Evolutionary conservation across 2,329 filamentous ascomycete genomes (phyloP).

Genomic region (Monilinia polystroma): DNA sequence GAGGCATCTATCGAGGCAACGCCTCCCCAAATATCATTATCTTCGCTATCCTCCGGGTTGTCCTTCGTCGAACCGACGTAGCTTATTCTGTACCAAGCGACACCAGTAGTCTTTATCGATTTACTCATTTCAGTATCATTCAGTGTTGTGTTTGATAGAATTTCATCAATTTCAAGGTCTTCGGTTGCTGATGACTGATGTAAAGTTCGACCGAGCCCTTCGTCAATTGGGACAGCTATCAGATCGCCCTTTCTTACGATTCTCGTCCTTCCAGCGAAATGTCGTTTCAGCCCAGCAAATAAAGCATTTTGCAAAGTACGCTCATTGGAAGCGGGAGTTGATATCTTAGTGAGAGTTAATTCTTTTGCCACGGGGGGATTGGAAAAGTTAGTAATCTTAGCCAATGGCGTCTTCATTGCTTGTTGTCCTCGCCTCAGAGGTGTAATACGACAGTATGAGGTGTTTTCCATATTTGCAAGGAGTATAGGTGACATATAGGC

Average conservation of each 20-base stretch:
- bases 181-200: conserved; percentile 65
- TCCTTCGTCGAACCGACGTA: conserved; percentile 63
- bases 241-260: conserved; percentile 85
- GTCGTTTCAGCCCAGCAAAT: conserved; percentile 79
- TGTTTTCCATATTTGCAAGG: conserved; percentile 78
- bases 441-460: conserved; percentile 76
- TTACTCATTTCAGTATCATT: conserved; percentile 46
- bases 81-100: conserved; percentile 92
- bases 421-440: conserved; percentile 57
- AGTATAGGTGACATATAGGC: conserved; percentile 83
- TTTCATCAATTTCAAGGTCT: conserved; percentile 69
- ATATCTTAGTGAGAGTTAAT: conserved; percentile 83
- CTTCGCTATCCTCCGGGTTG: conserved; percentile 50
- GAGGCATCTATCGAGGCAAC: conserved; percentile 83
- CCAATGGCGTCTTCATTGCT: conserved; percentile 52
- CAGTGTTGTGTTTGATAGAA: conserved; percentile 51
- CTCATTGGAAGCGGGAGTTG: conserved; percentile 85
- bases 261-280: conserved; percentile 81
- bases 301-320: conserved; percentile 80
- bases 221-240: conserved; percentile 85
- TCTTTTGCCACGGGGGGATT: conserved; percentile 65
- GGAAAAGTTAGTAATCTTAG: conserved; percentile 55
- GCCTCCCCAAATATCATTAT: conserved; percentile 77
- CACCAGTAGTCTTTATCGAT: conserved; percentile 46
- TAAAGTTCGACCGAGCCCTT: conserved; percentile 75